Evolutionary conservation across 768 basidiomycete species (phyloP).

Genomic region (Rhodocollybia butyracea): DNA sequence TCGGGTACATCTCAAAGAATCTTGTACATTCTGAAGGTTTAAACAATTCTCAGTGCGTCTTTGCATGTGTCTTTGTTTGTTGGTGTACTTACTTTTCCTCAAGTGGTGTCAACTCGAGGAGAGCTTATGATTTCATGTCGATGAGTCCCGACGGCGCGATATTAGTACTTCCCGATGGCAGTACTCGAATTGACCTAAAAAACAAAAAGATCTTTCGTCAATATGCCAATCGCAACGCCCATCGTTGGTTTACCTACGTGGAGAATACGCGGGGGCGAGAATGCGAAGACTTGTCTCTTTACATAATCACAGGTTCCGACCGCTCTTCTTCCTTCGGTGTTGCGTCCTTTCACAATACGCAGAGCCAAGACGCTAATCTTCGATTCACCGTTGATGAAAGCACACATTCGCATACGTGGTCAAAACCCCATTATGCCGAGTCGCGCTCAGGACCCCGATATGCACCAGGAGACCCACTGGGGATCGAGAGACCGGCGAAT

Average conservation of each 20-base stretch:
- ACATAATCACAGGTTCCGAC: slow-evolving; percentile 9
- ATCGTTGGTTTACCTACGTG: slow-evolving; percentile 6
- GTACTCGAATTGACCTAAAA: slow-evolving; percentile 1
- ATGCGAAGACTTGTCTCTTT: slow-evolving; percentile 1
- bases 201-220: slow-evolving; percentile 6
- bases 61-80: neutral
- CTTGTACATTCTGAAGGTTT: neutral
- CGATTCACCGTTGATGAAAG: neutral
- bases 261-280: slow-evolving; percentile 4
- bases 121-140: slow-evolving; percentile 4
- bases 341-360: slow-evolving; percentile 5
- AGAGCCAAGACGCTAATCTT: neutral
- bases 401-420: neutral
- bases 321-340: slow-evolving; percentile 1
- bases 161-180: slow-evolving; percentile 5
- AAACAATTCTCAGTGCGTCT: neutral
- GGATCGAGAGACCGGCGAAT: neutral
- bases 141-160: slow-evolving; percentile 3
- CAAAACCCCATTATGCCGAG: neutral
- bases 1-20: neutral
- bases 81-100: neutral
- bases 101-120: neutral
- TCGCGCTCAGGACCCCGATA: slow-evolving; percentile 2
- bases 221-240: slow-evolving; percentile 6
- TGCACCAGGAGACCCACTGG: neutral